Base-by-base conservation (phyloP, 2,329 filamentous ascomycete species). In the Fusarium continuum region DNA sequence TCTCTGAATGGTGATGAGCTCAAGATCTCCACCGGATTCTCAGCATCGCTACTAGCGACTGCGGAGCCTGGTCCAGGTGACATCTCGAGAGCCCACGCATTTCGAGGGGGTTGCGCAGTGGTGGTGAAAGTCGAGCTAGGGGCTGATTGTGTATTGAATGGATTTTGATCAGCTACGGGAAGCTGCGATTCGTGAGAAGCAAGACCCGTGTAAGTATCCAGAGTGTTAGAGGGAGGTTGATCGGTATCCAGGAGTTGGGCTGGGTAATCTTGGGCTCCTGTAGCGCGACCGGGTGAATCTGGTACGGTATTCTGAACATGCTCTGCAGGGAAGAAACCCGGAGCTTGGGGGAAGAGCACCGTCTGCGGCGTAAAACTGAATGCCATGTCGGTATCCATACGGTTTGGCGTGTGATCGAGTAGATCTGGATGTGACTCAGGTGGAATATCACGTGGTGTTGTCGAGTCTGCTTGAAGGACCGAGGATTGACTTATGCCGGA, bases 11-110 rank as follows among this genome's bases (percentile, higher is more conserved):
- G 56, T 2, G 68, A 67, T 28, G 68, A 71, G 47, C 69, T 71
- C 10, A 57, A 29, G 8, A 71, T 67, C 47, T 70, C 60, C 8
- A 70, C 55, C 22, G 65, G 68, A 35, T 68, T 58, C 31, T 70
- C 58, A 16, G 36, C 58, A 25, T 64, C 61, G 31, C 53, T 58
- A 25, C 46, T 61, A 55, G 43, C 40, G 32, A 57, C 51, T 31
- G 38, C 39, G 36, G 63, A 56, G 29, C 46, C 29, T 28, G 53
- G 28, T 23, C 45, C 48, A 23, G 59, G 40, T 31, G 65, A 43
- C 22, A 36, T 36, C 25, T 29, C 46, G 14, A 49, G 25, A 19
- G 53, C 34, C 67, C 68, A 67, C 8, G 58, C 20, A 34, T 22
- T 53, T 17, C 57, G 58, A 19, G 47, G 39, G 8, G 53, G 55